Conservation (phyloP, 305 asterid species). For the Ruellia speciosa region DNA sequence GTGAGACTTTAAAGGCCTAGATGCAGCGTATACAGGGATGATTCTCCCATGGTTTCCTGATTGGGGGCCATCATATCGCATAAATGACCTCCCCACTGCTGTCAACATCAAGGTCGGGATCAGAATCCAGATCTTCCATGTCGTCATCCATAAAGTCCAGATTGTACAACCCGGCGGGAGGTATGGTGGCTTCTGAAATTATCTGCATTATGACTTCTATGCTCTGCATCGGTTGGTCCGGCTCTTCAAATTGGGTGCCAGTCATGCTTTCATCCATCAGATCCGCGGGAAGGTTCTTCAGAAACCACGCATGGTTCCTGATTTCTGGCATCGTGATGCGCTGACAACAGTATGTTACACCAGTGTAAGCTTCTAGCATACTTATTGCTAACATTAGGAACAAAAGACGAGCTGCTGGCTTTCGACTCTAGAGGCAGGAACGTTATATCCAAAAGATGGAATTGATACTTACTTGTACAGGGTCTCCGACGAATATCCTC, state of each 20-base stretch:
- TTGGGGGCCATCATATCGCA: not conserved
- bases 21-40: not conserved
- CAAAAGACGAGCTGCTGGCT: too few relatives aligned
- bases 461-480: conserved; percentile 42
- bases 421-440: not conserved
- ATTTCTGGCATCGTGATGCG: conserved; percentile 81
- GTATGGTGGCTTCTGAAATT: conserved; percentile 86
- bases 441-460: not conserved
- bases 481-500: conserved; percentile 66
- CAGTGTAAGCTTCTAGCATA: not conserved
- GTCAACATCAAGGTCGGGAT: conserved; percentile 91
- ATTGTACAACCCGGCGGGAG: conserved; percentile 62
- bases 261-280: conserved; percentile 64
- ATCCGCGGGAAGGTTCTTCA: conserved; percentile 82
- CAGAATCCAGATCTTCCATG: conserved; percentile 79
- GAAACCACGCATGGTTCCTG: conserved; percentile 69
- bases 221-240: conserved; percentile 90
- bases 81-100: conserved; percentile 83
- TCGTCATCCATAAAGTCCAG: conserved; percentile 92
- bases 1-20: not conserved
- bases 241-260: conserved; percentile 72
- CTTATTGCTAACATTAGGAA: too few relatives aligned
- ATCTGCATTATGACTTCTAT: conserved; percentile 82
- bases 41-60: too few relatives aligned
- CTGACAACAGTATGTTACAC: conserved; percentile 34